phyloP scores from a whole-genome alignment of 768 basidiomycete genomes.

The Agaricus blazei region DNA sequence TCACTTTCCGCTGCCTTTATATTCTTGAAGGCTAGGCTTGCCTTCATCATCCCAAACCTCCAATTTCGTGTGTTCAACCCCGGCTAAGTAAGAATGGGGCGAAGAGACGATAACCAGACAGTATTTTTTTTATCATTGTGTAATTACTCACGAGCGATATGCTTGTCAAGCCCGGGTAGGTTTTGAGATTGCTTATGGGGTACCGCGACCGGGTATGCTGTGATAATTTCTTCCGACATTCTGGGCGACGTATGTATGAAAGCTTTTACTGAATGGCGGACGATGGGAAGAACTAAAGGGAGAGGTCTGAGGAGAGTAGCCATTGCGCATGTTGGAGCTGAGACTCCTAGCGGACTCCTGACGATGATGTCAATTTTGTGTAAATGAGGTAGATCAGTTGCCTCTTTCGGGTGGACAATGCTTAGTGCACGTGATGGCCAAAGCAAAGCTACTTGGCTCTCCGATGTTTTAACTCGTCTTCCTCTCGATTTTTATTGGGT shows the following conservation, averaged over 20 bases:
- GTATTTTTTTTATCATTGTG: conserved; percentile 12
- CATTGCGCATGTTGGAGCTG: neutral
- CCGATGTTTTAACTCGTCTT: neutral
- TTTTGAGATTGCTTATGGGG: conserved; percentile 38
- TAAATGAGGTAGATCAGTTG: conserved; percentile 3
- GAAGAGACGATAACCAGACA: neutral
- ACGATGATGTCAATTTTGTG: conserved; percentile 1
- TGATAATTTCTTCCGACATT: conserved; percentile 28
- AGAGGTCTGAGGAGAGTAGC: neutral
- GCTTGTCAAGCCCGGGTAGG: conserved; percentile 43
- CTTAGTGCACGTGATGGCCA: neutral
- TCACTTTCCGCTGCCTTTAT: conserved; percentile 44
- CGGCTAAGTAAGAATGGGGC: conserved; percentile 13
- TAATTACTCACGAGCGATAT: conserved; percentile 36
- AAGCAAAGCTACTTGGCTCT: too few relatives aligned
- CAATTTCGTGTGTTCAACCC: conserved; percentile 33
- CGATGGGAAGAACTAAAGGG: neutral
- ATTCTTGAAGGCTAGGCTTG: conserved; percentile 45
- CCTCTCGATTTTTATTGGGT: neutral
- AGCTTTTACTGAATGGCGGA: neutral
- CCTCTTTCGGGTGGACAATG: neutral
- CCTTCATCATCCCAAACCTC: conserved; percentile 49
- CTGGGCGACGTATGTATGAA: neutral
- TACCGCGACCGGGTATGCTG: conserved; percentile 28
- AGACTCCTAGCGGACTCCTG: neutral